Evolutionary conservation across 371 early-diverging fungal species (phyloP), one percentile per base, ranked within the genome.

Genomic region (Rhizopus sp.): DNA sequence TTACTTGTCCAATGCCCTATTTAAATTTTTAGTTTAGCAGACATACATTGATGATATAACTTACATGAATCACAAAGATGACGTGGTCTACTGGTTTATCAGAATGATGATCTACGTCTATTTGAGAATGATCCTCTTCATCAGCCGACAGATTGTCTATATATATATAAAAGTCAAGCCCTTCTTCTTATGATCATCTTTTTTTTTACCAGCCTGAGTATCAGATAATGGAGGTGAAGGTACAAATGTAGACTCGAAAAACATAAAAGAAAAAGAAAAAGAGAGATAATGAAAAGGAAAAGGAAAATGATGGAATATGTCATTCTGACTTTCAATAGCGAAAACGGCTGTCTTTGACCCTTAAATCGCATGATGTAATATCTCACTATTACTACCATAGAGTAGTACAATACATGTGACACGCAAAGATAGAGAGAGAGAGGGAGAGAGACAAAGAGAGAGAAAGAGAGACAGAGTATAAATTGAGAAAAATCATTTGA

Each of bases 1-100:
- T 67, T 68, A 74, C 78, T 63, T 83, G 80, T 37, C 88, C 88
- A 78, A 88, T 88, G 37, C 88, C 88, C 79, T 78, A 60, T 29
- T 30, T 23, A 37, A 4, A 38, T 37, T 34, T 47, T 33, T 37
- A 12, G 7, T 49, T 37, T 7, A 16, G 7, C 37, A 33, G 10
- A n/a, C 5, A 12, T 17, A 15, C 6, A 9, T 17, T 46, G 17
- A 7, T 29, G 7, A 7, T 33, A 12, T 39, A 32, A 57, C 65
- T 68, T 73, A 66, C 79, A 66, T 88, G 88, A 50, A 88, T 81
- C 31, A 88, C 81, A 62, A 85, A 85, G 38, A 80, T 68, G 3
- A 80, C 38, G 41, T 80, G 80, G 34, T 80, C 70, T 8, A 80
- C 70, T 39, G 77, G 70, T 37, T 60, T 63, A 44, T 72, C 67